These are phyloP conservation scores for Colletotrichum plurivorum DNA, from an alignment of 2,329 filamentous ascomycete genomes.

Conservation along the genomic window DNA sequence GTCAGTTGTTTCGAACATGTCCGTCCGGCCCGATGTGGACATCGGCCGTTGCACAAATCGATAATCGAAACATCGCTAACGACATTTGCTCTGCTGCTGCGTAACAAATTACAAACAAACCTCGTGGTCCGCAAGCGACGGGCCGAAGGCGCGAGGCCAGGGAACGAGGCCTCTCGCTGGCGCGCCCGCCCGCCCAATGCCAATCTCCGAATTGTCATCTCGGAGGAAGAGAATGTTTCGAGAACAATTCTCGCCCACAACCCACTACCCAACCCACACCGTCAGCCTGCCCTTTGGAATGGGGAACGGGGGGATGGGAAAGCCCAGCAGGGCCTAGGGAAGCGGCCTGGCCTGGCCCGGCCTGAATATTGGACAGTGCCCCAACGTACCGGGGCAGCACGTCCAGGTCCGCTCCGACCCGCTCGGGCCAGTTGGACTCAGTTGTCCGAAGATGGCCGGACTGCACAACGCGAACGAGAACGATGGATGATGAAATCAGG, in stretches of 20 bases:
- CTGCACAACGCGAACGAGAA: too few species aligned
- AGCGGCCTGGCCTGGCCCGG: not conserved
- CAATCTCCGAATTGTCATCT: slow-evolving; percentile 35
- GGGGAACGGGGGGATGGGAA: not conserved
- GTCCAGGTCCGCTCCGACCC: slow-evolving; percentile 2
- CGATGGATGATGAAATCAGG: too few species aligned
- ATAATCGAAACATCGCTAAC: not conserved
- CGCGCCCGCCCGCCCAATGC: slow-evolving; percentile 6
- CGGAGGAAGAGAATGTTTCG: slow-evolving; percentile 33
- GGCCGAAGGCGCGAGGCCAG: slow-evolving; percentile 13
- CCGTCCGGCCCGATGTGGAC: not conserved
- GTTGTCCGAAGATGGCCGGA: not conserved
- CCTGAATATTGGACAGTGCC: not conserved
- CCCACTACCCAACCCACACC: not conserved
- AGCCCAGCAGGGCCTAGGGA: not conserved
- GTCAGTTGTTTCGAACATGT: too few species aligned
- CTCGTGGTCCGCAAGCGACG: slow-evolving; percentile 9
- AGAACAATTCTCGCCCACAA: slow-evolving; percentile 25
- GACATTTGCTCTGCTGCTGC: not conserved
- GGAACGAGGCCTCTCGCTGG: not conserved
- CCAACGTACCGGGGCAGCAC: not conserved
- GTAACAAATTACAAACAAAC: not conserved
- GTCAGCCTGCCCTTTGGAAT: not conserved
- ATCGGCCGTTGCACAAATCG: not conserved
- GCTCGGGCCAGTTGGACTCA: not conserved